These are phyloP conservation scores for Bipolaris gigantea DNA, from an alignment of 2,329 filamentous ascomycete species.

Conservation along the genomic window DNA sequence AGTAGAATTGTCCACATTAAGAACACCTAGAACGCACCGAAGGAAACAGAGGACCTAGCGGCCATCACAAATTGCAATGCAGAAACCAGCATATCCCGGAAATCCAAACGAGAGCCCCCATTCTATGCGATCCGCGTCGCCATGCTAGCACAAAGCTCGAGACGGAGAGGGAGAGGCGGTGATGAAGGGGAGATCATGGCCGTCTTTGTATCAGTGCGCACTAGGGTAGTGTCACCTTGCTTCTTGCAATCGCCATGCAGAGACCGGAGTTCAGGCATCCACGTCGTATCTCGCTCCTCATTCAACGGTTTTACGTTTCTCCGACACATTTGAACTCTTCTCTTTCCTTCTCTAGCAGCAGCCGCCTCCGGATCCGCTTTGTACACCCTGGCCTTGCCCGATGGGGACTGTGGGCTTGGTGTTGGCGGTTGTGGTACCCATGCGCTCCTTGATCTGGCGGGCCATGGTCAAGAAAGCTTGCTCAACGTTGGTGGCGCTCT, in stretches of 20 bases:
- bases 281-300: conserved; percentile 30
- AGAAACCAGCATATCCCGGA: conserved; percentile 28
- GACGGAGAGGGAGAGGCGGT: conserved; percentile 24
- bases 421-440: conserved; percentile 97
- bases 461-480: conserved; percentile 99
- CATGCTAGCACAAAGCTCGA: conserved; percentile 32
- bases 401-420: conserved; percentile 98
- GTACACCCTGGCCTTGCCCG: conserved; percentile 89
- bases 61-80: conserved; percentile 36
- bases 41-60: conserved; percentile 23
- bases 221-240: conserved; percentile 30
- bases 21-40: conserved; percentile 29
- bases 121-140: conserved; percentile 28
- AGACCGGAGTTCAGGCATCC: conserved; percentile 31
- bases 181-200: conserved; percentile 21
- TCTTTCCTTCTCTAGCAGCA: conserved; percentile 72
- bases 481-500: conserved; percentile 99
- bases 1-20: conserved; percentile 33
- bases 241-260: conserved; percentile 24
- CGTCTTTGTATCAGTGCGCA: conserved; percentile 32
- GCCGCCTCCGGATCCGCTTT: conserved; percentile 79
- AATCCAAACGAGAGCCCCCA: conserved; percentile 36
- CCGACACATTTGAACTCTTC: conserved; percentile 11
- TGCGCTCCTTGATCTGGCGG: conserved; percentile 99
- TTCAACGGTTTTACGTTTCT: conserved; percentile 18